Evolutionary conservation across 306 rosid species (phyloP), one percentile per base, ranked within the genome.

Genomic region (Corylus americana): DNA sequence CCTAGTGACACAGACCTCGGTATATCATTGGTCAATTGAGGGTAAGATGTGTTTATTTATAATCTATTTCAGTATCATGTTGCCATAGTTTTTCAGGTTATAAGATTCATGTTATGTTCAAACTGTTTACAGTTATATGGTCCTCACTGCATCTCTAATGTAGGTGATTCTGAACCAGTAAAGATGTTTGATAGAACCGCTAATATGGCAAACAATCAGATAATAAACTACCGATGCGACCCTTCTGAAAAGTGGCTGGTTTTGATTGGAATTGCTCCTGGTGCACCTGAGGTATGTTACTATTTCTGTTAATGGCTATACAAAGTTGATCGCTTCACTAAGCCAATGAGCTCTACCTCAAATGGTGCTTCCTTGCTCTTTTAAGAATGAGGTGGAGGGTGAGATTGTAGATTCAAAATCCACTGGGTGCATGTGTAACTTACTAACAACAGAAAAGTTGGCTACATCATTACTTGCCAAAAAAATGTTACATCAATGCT

Each of bases 241-340:
- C 96, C 97, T 82, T 73, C 98, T 18, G 99, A 96, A 81, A 96
- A 96, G 87, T 96, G 99, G 99, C 77, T 96, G 97, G 99, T 96
- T 79, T 87, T 96, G 92, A 89, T 93, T 83, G 99, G 99, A 76
- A 96, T 96, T 83, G 97, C 99, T 58, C 99, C 99, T 77, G 99
- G 99, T 84, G 89, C 98, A 54, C 93, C 98, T 35, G 99, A 96
- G 99, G 99, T 91, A 82, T 77, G 79, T 80, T 74, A 45, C 81
- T 71, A 50, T 81, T 64, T 73, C 67, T 78, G 68, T 74, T 74
- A 63, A 66, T 25, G 37, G 14, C 73, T 18, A 39, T 47, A 37
- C 49, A 25, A 27, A 22, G 39, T 69, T 70, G 47, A 11, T 50
- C 55, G 4, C 4, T 0, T 67, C 3, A 31, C 8, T 63, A 3